Conservation (phyloP, 176 grass and related monocot species). For the Oryza coarctata region DNA sequence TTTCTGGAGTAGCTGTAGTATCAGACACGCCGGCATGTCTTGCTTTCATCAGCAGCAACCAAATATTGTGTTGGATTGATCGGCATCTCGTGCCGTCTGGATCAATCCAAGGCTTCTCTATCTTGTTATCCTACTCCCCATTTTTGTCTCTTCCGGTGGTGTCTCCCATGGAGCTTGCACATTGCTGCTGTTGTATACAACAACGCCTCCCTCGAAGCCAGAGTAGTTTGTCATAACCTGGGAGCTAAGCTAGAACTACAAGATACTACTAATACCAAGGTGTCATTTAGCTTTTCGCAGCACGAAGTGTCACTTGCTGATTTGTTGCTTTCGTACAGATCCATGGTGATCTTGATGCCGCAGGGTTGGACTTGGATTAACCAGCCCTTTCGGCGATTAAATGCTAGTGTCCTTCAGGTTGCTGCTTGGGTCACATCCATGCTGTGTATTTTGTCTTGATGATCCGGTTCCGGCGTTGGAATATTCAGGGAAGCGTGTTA, state of each 20-base stretch:
- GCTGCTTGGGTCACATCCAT: constrained; percentile 15
- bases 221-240: background rate
- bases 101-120: background rate
- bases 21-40: background rate
- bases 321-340: background rate
- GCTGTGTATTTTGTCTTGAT: background rate
- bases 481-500: background rate
- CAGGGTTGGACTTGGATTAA: background rate
- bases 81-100: background rate
- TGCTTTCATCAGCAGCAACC: constrained; percentile 18
- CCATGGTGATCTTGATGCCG: background rate
- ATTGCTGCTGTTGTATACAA: constrained; percentile 15
- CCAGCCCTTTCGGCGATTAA: constrained; percentile 34
- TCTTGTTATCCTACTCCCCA: background rate
- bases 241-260: background rate
- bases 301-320: constrained; percentile 27
- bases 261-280: background rate
- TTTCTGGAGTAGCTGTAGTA: background rate
- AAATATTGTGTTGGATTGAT: background rate
- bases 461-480: background rate
- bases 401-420: constrained; percentile 21
- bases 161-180: constrained; percentile 1
- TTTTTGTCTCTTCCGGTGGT: constrained; percentile 17
- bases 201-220: background rate
- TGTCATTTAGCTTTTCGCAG: constrained; percentile 16